These are phyloP conservation scores for Dichomitus squalens DNA, from an alignment of 1,284 basidiomycete species.

Conservation along the genomic window DNA sequence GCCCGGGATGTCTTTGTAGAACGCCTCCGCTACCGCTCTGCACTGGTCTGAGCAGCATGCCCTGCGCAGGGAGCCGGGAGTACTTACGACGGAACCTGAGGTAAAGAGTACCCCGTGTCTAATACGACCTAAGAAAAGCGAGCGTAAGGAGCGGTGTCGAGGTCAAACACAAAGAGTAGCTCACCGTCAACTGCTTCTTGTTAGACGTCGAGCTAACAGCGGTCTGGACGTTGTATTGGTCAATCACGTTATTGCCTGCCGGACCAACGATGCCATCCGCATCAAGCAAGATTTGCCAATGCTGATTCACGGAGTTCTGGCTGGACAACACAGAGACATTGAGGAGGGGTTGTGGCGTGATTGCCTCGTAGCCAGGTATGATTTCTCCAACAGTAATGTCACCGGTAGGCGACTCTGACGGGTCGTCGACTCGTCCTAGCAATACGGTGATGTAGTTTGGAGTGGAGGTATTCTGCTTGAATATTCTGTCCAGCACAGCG, in stretches of 20 bases:
- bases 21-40: constrained; percentile 50
- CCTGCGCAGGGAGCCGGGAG: background rate
- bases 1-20: constrained; percentile 51
- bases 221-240: constrained; percentile 43
- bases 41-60: background rate
- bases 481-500: constrained; percentile 60
- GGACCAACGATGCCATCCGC: constrained; percentile 33
- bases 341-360: constrained; percentile 35
- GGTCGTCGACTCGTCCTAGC: constrained; percentile 31
- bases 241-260: constrained; percentile 33
- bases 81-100: constrained; percentile 53
- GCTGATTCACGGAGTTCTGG: constrained; percentile 27
- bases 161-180: background rate
- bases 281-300: constrained; percentile 37
- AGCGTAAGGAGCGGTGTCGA: background rate
- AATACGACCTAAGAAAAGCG: constrained; percentile 38
- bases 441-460: constrained; percentile 55
- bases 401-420: constrained; percentile 29
- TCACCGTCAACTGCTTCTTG: constrained; percentile 44
- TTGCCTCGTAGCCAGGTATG: constrained; percentile 31
- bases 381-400: constrained; percentile 39
- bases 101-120: constrained; percentile 63
- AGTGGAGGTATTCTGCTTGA: constrained; percentile 51
- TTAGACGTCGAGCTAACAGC: constrained; percentile 43
- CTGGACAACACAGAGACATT: constrained; percentile 28